Percentiles rank a stretch among this genome's conserved stretches.
Conservation (phyloP, 129 eudicot species). For the Arctium lappa region DNA sequence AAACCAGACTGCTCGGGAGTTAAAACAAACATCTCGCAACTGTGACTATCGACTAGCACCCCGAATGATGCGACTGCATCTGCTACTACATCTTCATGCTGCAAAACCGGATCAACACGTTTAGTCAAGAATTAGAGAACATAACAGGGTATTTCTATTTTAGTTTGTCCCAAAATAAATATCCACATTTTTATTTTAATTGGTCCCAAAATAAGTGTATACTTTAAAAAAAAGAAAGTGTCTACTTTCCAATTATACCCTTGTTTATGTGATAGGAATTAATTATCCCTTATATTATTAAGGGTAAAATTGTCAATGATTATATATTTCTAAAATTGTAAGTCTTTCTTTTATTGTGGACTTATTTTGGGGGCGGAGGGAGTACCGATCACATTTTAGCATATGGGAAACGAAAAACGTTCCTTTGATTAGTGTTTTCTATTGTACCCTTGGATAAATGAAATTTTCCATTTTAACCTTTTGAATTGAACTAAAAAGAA, state of each 20-base stretch:
- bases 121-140: neutral
- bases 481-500: too few relatives aligned
- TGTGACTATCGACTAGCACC: constrained; percentile 66
- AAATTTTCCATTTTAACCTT: too few relatives aligned
- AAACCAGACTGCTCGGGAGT: constrained; percentile 53
- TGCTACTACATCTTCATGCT: constrained; percentile 53
- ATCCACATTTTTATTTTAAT: neutral
- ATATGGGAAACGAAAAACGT: too few relatives aligned
- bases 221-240: neutral
- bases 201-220: neutral
- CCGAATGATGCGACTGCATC: constrained; percentile 54
- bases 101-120: constrained; percentile 13
- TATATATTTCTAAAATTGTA: too few relatives aligned
- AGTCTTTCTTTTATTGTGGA: too few relatives aligned
- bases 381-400: too few relatives aligned
- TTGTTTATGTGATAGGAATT: neutral
- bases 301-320: too few relatives aligned
- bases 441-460: too few relatives aligned
- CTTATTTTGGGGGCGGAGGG: too few relatives aligned
- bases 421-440: too few relatives aligned
- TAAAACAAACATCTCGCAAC: constrained; percentile 71
- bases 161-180: neutral
- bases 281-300: neutral
- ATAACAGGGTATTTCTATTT: neutral
- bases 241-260: neutral